These are phyloP conservation scores for Marsdenia floribunda DNA, from an alignment of 257 asterid species.

Conservation along the genomic window DNA sequence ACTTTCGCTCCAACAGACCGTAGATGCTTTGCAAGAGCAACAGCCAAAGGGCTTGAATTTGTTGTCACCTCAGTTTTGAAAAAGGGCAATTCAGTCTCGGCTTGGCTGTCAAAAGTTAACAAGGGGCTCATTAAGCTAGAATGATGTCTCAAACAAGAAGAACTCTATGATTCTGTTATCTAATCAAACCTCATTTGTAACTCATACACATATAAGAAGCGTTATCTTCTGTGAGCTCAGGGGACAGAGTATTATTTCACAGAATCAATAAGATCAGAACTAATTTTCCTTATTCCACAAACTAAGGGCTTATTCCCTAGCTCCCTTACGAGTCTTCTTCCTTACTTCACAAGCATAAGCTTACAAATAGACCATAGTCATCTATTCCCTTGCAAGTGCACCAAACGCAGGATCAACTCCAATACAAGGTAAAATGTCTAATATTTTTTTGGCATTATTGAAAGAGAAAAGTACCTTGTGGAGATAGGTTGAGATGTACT, in stretches of 20 bases:
- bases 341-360: background rate
- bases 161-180: background rate
- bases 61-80: slow-evolving; percentile 50
- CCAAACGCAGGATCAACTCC: background rate
- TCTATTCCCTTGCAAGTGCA: background rate
- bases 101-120: slow-evolving; percentile 39
- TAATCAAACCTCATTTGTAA: background rate
- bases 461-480: slow-evolving; percentile 41
- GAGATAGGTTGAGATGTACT: slow-evolving; percentile 41
- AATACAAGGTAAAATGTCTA: background rate
- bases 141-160: background rate
- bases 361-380: background rate
- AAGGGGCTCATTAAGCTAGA: background rate
- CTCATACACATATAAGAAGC: background rate
- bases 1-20: slow-evolving; percentile 74
- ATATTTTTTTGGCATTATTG: background rate
- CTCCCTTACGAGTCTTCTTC: background rate
- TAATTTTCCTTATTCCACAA: background rate
- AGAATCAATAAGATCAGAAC: background rate
- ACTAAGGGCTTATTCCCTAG: background rate
- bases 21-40: slow-evolving; percentile 78
- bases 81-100: slow-evolving; percentile 49
- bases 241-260: background rate
- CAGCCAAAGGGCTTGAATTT: slow-evolving; percentile 72
- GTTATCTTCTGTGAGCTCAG: background rate